Evolutionary conservation across 805 yeast species (phyloP).

Genomic region (Zygosaccharomyces kombuchaensis): DNA sequence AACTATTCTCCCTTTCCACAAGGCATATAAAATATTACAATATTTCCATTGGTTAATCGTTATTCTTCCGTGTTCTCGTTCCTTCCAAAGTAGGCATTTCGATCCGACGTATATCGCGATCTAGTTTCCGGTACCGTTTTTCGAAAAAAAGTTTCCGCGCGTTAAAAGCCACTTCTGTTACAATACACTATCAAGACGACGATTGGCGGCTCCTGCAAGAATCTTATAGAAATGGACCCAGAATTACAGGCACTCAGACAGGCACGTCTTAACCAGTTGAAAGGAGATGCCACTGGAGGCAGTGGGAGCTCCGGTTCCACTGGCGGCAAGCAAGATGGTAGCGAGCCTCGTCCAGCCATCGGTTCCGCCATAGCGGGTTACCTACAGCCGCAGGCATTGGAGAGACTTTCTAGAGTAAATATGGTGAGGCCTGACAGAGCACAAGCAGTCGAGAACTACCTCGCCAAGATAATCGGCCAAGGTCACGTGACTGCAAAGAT

Average conservation of each 20-base stretch:
- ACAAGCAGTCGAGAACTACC: conserved; percentile 75
- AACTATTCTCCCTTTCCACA: no score
- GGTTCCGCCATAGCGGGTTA: conserved; percentile 53
- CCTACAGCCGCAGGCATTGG: conserved; percentile 79
- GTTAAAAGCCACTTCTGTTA: not conserved
- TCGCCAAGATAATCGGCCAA: conserved; percentile 64
- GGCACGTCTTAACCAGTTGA: conserved; percentile 85
- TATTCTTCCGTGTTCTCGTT: no score
- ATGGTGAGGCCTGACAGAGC: conserved; percentile 92
- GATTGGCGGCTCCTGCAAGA: not conserved
- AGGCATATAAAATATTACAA: no score
- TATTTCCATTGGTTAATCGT: no score
- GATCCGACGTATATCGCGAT: not conserved
- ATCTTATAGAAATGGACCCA: conserved; percentile 60
- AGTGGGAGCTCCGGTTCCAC: conserved; percentile 7
- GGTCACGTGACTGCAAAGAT: conserved; percentile 71
- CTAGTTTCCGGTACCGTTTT: no score
- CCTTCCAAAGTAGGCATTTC: not conserved
- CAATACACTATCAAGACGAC: not conserved
- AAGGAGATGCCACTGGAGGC: conserved; percentile 42
- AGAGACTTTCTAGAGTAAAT: conserved; percentile 77
- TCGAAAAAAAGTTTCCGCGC: conserved; percentile 5
- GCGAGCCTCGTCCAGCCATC: conserved; percentile 8
- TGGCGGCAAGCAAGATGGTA: conserved; percentile 6
- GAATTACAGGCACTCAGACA: conserved; percentile 88